Base-by-base conservation (phyloP, 306 rosid genomes). In the Heteromeles arbutifolia region DNA sequence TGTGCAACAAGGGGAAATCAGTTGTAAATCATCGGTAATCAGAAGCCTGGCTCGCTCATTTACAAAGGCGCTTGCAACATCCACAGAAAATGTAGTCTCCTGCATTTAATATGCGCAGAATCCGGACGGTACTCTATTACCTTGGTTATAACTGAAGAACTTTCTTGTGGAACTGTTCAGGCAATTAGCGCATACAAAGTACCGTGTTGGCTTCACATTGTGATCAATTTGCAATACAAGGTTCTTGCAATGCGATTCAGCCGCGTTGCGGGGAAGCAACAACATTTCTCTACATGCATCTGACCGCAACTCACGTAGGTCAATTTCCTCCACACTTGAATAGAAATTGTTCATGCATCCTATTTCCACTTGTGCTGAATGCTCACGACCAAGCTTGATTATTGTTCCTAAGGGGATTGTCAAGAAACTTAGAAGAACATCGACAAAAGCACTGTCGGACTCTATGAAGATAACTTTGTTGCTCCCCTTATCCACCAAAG, bases 401-500 rank as follows among this genome's bases (percentile, higher is more conserved):
- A 69, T 69, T 8, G 59, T 4, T 69, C 73, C 73, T 2, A 44
- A 14, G 0, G 72, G 72, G 10, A 68, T 13, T 44, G 34, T 68
- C 57, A 68, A 68, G 8, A 68, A 68, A 25, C 72, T 68, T 11
- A 41, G 45, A 26, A n/a, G 62, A 21, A 56, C 62, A 56, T 56
- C 66, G 37, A 54, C 22, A 32, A 56, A 32, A 72, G 56, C 75
- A 11, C 10, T 43, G n/a, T 72, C 65, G 57, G 50, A 31, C 14
- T 54, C 65, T 9, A 25, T 19, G 22, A 72, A 72, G 41, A 72
- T 34, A n/a, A 72, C 29, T 50, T 13, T 54, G 31, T 56, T 54
- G 9, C 41, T 72, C 31, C 15, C 21, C 75, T 72, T 72, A 28
- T 54, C 66, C 65, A 72, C 65, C 65, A 56, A 72, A n/a, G 26